These are phyloP conservation scores for Parastagonospora avenae DNA, from an alignment of 2,329 filamentous ascomycete species.

Conservation along the genomic window DNA sequence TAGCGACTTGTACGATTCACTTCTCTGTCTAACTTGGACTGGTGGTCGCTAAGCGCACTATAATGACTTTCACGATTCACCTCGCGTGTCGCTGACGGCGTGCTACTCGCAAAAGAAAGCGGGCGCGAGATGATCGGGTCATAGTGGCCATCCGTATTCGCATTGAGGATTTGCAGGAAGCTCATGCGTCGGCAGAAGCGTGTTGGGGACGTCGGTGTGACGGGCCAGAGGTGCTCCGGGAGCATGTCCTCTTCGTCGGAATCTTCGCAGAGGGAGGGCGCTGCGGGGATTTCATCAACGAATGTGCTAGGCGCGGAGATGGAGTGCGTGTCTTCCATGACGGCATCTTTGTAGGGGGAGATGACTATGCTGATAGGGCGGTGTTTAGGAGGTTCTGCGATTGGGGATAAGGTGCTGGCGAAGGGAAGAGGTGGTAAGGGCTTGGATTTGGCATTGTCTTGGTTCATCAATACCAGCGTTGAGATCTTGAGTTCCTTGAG, in stretches of 20 bases:
- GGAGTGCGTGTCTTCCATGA: neutral
- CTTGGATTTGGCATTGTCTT: conserved; percentile 1
- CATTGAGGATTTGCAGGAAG: neutral
- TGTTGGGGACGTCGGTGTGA: neutral
- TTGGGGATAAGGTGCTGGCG: conserved; percentile 7
- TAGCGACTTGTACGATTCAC: conserved; percentile 6
- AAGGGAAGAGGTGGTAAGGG: neutral
- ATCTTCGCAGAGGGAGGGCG: neutral
- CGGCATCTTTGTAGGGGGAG: neutral
- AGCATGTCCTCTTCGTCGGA: neutral
- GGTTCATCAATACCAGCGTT: conserved; percentile 5
- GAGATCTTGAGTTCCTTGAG: conserved; percentile 11
- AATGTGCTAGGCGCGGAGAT: neutral
- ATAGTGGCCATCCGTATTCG: neutral
- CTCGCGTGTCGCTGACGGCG: neutral
- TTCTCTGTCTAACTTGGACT: neutral
- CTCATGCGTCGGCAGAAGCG: neutral
- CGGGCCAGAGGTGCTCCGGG: neutral
- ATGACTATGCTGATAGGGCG: neutral
- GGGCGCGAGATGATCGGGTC: neutral
- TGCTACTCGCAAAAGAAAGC: neutral
- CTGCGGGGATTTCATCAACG: neutral
- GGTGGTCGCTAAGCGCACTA: neutral
- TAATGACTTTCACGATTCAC: conserved; percentile 6
- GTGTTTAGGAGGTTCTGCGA: neutral